Evolutionary conservation across 495 filamentous ascomycete species (phyloP).

Genomic region (Aspergillus cristatus): DNA sequence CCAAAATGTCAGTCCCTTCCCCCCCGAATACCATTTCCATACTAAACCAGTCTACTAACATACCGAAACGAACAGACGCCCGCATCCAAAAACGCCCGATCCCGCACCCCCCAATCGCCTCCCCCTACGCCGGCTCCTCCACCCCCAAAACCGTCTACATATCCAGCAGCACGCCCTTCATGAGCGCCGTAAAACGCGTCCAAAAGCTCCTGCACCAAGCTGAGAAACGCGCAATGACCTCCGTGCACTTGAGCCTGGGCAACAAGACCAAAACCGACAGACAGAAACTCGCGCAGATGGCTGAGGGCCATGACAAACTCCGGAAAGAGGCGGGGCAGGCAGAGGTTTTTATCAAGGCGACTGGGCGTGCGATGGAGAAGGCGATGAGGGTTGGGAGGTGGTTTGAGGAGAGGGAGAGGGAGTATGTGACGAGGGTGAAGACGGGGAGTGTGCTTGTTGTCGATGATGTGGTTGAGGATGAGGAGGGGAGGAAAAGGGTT

Average conservation of each 20-base stretch:
- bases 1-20: slow-evolving; percentile 23
- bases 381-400: slow-evolving; percentile 54
- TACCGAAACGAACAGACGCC: slow-evolving; percentile 18
- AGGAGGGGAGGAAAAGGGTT: slow-evolving; percentile 15
- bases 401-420: slow-evolving; percentile 48
- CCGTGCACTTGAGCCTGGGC: slow-evolving; percentile 26
- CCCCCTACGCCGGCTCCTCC: slow-evolving; percentile 41
- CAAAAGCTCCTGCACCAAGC: slow-evolving; percentile 58
- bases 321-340: slow-evolving; percentile 39
- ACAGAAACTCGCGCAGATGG: slow-evolving; percentile 27
- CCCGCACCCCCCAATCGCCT: slow-evolving; percentile 54
- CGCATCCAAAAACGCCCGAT: slow-evolving; percentile 60
- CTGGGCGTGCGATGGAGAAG: slow-evolving; percentile 69
- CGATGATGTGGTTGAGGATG: slow-evolving; percentile 56
- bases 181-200: slow-evolving; percentile 73
- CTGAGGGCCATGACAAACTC: slow-evolving; percentile 28
- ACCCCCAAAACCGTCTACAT: slow-evolving; percentile 68
- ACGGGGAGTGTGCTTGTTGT: slow-evolving; percentile 60
- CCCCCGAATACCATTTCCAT: neutral
- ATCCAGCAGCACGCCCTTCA: slow-evolving; percentile 64
- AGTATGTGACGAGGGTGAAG: slow-evolving; percentile 46
- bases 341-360: slow-evolving; percentile 67
- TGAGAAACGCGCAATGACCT: slow-evolving; percentile 47
- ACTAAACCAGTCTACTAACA: neutral
- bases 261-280: slow-evolving; percentile 35